Conservation (phyloP, 2,329 filamentous ascomycete species). For the Fusarium palustre region DNA sequence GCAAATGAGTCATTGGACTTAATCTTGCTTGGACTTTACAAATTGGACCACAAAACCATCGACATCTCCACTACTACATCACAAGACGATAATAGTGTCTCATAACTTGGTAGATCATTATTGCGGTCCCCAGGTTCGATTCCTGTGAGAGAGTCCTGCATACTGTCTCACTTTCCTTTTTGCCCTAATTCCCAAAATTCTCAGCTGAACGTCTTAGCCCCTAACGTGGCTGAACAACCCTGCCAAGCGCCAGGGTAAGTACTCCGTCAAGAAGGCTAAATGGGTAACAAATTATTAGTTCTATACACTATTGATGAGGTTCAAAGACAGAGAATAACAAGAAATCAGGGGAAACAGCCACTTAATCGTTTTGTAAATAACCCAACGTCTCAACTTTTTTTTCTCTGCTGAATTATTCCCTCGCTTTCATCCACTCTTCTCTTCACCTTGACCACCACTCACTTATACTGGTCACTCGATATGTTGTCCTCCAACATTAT, state of each 20-base stretch:
- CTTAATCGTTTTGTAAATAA: neutral
- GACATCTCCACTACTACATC: too few relatives aligned
- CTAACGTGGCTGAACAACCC: neutral
- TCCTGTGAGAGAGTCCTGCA: too few relatives aligned
- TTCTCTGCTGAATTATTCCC: neutral
- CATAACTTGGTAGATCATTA: too few relatives aligned
- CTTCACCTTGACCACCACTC: neutral
- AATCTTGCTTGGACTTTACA: too few relatives aligned
- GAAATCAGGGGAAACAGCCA: neutral
- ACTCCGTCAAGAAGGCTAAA: neutral
- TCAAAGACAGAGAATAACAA: neutral
- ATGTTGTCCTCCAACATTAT: neutral
- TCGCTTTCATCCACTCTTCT: neutral
- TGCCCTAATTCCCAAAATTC: neutral
- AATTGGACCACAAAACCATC: too few relatives aligned
- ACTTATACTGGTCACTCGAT: neutral
- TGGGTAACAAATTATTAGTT: neutral
- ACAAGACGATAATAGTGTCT: too few relatives aligned
- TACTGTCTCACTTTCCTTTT: neutral
- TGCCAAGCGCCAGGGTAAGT: neutral
- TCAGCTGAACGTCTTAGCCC: accelerated
- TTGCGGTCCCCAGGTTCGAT: too few relatives aligned
- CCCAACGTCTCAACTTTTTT: neutral
- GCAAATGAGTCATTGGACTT: too few relatives aligned
- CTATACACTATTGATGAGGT: neutral